Evolutionary conservation across 768 basidiomycete genomes (phyloP), one percentile per base, ranked within the genome.

Genomic region (Pleurotus pulmonarius): DNA sequence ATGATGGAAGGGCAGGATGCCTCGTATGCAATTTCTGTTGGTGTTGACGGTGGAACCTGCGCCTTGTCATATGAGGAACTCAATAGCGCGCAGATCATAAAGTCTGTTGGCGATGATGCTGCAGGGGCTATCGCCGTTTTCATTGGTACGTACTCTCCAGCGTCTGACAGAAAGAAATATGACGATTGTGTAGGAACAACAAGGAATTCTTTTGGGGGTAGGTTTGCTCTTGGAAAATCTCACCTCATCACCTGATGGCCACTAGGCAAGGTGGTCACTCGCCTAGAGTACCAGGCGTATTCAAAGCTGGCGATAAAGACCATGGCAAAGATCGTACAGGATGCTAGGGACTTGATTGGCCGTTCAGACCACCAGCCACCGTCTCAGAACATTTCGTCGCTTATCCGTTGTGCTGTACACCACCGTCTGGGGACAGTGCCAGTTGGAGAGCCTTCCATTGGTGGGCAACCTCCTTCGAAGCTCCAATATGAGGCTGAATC

Each of bases 251-350:
- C 25, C 40, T n/a, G 24, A 22, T 18, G 2, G 20, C 13, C 5
- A 20, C 37, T 67, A 91, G 89, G 86, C 51, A 89, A 85, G 65
- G 69, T 70, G 12, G 91, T 93, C 34, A 84, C 84, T 22, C 81
- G 80, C 38, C 69, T 93, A 34, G 89, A 92, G 66, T 93, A 92
- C 64, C 88, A 92, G 69, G 88, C 91, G 6, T 92, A 92, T 69
- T 87, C 85, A 60, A 85, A 83, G 60, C 73, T 93, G 22, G 88
- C 90, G 8, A 83, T 93, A 62, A 90, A 86, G 69, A 90, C 89
- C 15, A 83, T 93, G 76, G 73, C 75, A 22, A 71, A 76, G 56
- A 87, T 91, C 61, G 68, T 89, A 37, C 69, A 68, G 44, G 68
- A 75, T 41, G 78, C 79, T 9, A 79, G 75, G 53, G 57, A 65